Conservation (phyloP, 2,329 filamentous ascomycete species). For the Penicillium hordei region DNA sequence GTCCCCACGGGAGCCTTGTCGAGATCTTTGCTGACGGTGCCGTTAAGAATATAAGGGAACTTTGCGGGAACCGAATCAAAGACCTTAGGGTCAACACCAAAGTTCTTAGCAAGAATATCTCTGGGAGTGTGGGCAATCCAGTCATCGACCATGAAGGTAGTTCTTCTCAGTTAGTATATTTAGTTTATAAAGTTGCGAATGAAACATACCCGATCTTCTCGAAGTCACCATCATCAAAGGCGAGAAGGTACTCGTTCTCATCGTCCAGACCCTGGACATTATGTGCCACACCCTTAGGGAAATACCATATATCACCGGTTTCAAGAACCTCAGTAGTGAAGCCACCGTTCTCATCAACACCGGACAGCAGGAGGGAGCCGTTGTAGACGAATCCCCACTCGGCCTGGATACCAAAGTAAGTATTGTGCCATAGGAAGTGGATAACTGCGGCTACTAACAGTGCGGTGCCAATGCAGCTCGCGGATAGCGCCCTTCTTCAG, state of each 20-base stretch:
- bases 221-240: conserved; percentile 67
- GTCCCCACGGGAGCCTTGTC: conserved; percentile 51
- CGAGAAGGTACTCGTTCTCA: conserved; percentile 66
- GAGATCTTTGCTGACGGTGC: conserved; percentile 48
- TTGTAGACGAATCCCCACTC: conserved; percentile 66
- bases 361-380: conserved; percentile 59
- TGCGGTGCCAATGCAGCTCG: conserved; percentile 67
- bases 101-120: conserved; percentile 66
- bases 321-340: conserved; percentile 55
- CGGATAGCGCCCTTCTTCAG: conserved; percentile 64
- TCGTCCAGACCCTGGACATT: conserved; percentile 62
- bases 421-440: not conserved
- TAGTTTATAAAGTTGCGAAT: not conserved
- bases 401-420: conserved; percentile 45
- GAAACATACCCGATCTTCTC: conserved; percentile 57
- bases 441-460: conserved; percentile 46
- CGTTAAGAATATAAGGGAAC: conserved; percentile 64
- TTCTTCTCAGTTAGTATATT: conserved; percentile 41
- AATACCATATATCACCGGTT: conserved; percentile 68
- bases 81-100: conserved; percentile 60
- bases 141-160: conserved; percentile 70
- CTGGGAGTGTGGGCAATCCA: conserved; percentile 68
- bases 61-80: conserved; percentile 59
- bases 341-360: conserved; percentile 62
- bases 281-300: conserved; percentile 65